phyloP scores from a whole-genome alignment of 2,329 filamentous ascomycete species.

The Fusarium penzigii region DNA sequence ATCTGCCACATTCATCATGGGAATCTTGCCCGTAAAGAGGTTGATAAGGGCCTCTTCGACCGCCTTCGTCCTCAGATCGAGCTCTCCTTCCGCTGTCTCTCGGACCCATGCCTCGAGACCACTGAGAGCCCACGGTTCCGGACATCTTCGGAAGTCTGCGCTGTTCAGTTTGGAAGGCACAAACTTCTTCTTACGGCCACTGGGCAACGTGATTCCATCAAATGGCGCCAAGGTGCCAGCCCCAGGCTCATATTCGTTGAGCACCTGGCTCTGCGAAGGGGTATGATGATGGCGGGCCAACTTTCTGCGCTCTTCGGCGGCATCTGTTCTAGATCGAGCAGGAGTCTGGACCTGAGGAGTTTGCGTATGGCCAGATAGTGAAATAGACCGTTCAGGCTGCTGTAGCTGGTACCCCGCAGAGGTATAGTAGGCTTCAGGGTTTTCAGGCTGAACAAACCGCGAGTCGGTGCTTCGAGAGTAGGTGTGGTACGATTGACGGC shows the following conservation, averaged over 20 bases:
- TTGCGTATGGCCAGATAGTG: conserved; percentile 78
- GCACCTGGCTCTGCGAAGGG: conserved; percentile 51
- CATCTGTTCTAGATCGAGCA: conserved; percentile 92
- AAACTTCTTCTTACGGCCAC: conserved; percentile 78
- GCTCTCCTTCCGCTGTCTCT: conserved; percentile 86
- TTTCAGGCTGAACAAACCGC: conserved; percentile 39
- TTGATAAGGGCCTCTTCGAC: conserved; percentile 86
- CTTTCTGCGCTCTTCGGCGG: conserved; percentile 68
- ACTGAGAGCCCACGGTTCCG: conserved; percentile 91
- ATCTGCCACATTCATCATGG: conserved; percentile 97
- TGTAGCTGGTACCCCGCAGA: conserved; percentile 37
- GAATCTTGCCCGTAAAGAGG: conserved; percentile 91
- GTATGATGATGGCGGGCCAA: conserved; percentile 52
- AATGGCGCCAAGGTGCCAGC: conserved; percentile 61
- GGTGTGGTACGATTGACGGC: conserved; percentile 46
- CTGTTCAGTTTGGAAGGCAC: conserved; percentile 79
- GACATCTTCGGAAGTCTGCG: conserved; percentile 80
- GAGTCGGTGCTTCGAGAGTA: conserved; percentile 53
- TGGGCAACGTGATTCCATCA: conserved; percentile 82
- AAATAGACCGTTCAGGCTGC: conserved; percentile 72
- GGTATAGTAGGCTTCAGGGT: conserved; percentile 54
- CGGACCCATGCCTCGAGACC: conserved; percentile 85
- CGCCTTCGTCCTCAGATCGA: conserved; percentile 80
- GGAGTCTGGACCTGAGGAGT: conserved; percentile 78
- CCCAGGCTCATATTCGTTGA: conserved; percentile 59